Evolutionary conservation across 345 rosid species (phyloP).

Genomic region (Firmiana major): DNA sequence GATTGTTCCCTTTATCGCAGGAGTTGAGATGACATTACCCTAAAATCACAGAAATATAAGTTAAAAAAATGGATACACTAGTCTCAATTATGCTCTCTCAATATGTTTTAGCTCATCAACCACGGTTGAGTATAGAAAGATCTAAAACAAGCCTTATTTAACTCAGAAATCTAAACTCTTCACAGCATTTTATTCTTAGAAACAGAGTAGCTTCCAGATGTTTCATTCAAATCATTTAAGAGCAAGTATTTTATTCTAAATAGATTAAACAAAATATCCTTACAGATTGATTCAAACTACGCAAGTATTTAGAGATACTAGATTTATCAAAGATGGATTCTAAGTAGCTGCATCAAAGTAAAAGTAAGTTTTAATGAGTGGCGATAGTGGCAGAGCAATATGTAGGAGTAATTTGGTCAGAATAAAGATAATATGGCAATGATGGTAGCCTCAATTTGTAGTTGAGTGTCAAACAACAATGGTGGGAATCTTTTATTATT

Average conservation of each 20-base stretch:
- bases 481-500: background rate
- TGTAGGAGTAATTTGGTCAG: background rate
- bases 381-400: background rate
- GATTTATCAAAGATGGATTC: background rate
- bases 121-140: background rate
- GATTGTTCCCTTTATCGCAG: slow-evolving; percentile 82
- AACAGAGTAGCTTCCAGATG: background rate
- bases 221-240: background rate
- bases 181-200: background rate
- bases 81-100: background rate
- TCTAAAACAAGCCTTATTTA: background rate
- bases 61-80: background rate
- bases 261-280: background rate
- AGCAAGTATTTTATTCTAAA: background rate
- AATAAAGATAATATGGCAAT: background rate
- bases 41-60: slow-evolving; percentile 14
- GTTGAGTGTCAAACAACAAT: background rate
- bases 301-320: background rate
- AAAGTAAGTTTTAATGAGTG: background rate
- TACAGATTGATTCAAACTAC: background rate
- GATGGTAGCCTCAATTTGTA: background rate
- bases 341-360: background rate
- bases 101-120: background rate
- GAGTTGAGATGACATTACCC: slow-evolving; percentile 73
- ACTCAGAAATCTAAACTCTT: background rate